Percentiles rank a stretch among this genome's conserved stretches.
Evolutionary conservation across 805 yeast genomes (phyloP).

Genomic region (Ogataea chonburiensis): DNA sequence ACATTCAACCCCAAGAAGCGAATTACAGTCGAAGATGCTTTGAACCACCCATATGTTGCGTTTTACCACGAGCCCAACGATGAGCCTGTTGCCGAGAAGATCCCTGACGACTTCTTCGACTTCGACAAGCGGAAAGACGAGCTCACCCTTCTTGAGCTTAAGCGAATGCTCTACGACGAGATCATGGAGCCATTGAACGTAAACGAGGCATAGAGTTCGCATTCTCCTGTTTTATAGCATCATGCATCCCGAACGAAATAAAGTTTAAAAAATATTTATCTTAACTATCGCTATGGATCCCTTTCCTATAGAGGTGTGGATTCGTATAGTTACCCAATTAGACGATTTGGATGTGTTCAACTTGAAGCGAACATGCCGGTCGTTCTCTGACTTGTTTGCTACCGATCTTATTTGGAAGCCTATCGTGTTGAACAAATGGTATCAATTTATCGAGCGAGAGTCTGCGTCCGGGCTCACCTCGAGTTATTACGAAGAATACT

Average conservation of each 20-base stretch:
- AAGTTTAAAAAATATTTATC: not conserved
- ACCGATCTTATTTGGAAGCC: slow-evolving; percentile 24
- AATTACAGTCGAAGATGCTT: slow-evolving; percentile 80
- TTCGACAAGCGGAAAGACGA: slow-evolving; percentile 85
- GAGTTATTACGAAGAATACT: not conserved
- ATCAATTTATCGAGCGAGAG: not conserved
- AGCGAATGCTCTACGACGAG: slow-evolving; percentile 75
- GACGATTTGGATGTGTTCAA: slow-evolving; percentile 13
- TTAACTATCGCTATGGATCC: not conserved
- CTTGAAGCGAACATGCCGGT: slow-evolving; percentile 12
- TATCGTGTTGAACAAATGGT: slow-evolving; percentile 7
- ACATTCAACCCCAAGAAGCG: slow-evolving; percentile 82
- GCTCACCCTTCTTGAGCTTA: slow-evolving; percentile 71
- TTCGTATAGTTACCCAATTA: slow-evolving; percentile 10
- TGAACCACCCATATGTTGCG: slow-evolving; percentile 78
- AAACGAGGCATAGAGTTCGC: slow-evolving; percentile 2
- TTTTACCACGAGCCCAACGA: slow-evolving; percentile 95
- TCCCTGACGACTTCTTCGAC: slow-evolving; percentile 84
- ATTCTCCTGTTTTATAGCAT: slow-evolving; percentile 1
- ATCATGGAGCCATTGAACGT: slow-evolving; percentile 53
- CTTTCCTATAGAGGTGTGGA: slow-evolving; percentile 27
- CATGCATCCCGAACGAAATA: not conserved
- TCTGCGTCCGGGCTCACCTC: not conserved
- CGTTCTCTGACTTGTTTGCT: slow-evolving; percentile 7
- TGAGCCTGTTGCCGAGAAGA: slow-evolving; percentile 82